Evolutionary conservation across 805 yeast genomes (phyloP), one percentile per base, ranked within the genome.

Genomic region (Zygosaccharomyces rouxii): DNA sequence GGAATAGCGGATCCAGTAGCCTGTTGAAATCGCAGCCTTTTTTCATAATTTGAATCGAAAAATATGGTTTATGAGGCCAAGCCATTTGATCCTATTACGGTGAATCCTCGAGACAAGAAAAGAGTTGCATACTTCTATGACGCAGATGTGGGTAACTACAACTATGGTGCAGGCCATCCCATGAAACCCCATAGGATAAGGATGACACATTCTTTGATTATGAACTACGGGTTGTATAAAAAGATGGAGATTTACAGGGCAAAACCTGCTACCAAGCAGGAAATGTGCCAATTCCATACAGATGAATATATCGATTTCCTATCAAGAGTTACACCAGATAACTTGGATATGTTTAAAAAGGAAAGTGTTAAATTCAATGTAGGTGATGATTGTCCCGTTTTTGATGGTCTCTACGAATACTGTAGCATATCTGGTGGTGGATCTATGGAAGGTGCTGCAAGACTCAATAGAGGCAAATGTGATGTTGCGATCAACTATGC

Each of bases 131-230:
- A 85, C 63, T 85, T 85, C 66, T 84, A 84, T 62, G 92, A 84
- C 67, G 80, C 96, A 25, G 99, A 92, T 66, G 96, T 94, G 42
- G 98, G 98, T 30, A 94, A 94, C 71, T 92, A 92, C 70, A 96
- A 97, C 39, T 94, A 94, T 66, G 98, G 98, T 49, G 94, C 97
- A 4, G 97, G 97, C 25, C 99, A 94, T 69, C 97, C 97, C 35
- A 94, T 94, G 99, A 94, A 94, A 67, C 99, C 99, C 21, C 97
- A 92, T 68, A 82, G 99, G 64, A 89, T 94, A 72, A 85, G 98
- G 80, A 90, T 94, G 96, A 95, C 98, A 6, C 98, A 94, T 68
- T 88, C 96, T 37, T 76, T 94, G 61, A 87, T 94, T 56, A 92
- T 94, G 96, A 90, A 92, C 71, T 94, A 94, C 68, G 98, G 97